These are phyloP conservation scores for Nothomitra cinnamomea DNA, from an alignment of 2,329 filamentous ascomycete genomes.

Conservation along the genomic window DNA sequence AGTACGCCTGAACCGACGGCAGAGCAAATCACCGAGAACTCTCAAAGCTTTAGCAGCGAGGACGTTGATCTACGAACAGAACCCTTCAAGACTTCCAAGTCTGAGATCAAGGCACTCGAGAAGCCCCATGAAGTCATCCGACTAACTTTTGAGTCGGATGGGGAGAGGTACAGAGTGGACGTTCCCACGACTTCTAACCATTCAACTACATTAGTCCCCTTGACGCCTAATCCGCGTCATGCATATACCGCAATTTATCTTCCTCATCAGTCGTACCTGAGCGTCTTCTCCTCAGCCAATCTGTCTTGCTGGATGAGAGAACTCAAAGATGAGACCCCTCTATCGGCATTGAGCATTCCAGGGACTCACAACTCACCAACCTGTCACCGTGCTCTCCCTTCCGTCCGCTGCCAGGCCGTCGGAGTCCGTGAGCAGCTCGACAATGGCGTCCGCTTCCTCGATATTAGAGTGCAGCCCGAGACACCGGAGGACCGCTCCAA, in stretches of 20 bases:
- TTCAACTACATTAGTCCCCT: slow-evolving; percentile 42
- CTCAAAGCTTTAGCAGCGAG: slow-evolving; percentile 41
- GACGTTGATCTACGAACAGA: slow-evolving; percentile 46
- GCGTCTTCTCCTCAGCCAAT: slow-evolving; percentile 53
- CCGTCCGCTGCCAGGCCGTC: slow-evolving; percentile 82
- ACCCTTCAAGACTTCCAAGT: slow-evolving; percentile 49
- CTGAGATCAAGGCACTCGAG: slow-evolving; percentile 43
- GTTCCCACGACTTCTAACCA: slow-evolving; percentile 44
- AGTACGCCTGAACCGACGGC: slow-evolving; percentile 25
- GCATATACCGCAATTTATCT: slow-evolving; percentile 52
- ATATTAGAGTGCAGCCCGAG: slow-evolving; percentile 62
- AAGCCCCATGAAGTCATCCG: slow-evolving; percentile 49
- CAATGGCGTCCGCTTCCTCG: slow-evolving; percentile 87
- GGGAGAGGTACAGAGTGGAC: slow-evolving; percentile 55
- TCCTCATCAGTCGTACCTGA: slow-evolving; percentile 32
- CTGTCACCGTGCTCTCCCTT: slow-evolving; percentile 67
- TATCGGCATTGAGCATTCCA: slow-evolving; percentile 74
- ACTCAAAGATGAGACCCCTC: slow-evolving; percentile 51
- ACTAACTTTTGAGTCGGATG: slow-evolving; percentile 50
- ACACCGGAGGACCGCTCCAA: slow-evolving; percentile 38
- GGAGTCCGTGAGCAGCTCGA: slow-evolving; percentile 59
- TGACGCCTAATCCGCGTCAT: slow-evolving; percentile 33
- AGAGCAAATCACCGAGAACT: slow-evolving; percentile 33
- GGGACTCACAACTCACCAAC: slow-evolving; percentile 94
- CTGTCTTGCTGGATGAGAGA: slow-evolving; percentile 67